These are phyloP conservation scores for Acidiella bohemica DNA, from an alignment of 495 filamentous ascomycete genomes.

Conservation along the genomic window DNA sequence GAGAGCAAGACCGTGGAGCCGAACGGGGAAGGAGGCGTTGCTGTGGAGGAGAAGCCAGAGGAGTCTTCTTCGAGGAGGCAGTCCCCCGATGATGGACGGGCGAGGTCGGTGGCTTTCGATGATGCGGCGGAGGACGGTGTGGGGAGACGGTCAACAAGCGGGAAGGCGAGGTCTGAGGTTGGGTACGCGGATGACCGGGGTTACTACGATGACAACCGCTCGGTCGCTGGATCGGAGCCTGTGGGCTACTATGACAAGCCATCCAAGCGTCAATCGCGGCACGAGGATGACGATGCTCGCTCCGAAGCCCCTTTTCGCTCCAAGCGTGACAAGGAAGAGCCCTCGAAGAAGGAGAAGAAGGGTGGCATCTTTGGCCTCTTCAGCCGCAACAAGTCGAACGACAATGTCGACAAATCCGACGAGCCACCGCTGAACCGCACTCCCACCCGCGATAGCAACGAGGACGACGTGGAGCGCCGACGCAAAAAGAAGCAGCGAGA, in stretches of 20 bases:
- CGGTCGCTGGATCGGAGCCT: conserved; percentile 25
- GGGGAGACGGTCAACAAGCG: no score
- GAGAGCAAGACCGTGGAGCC: no score
- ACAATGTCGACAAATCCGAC: conserved; percentile 15
- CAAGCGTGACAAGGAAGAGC: conserved; percentile 20
- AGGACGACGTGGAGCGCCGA: conserved; percentile 21
- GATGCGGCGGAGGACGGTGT: not conserved
- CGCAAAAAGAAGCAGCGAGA: conserved; percentile 25
- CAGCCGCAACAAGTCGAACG: conserved; percentile 25
- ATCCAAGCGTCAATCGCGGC: conserved; percentile 19
- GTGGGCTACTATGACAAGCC: conserved; percentile 21
- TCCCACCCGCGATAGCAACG: conserved; percentile 13
- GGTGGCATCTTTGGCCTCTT: conserved; percentile 28
- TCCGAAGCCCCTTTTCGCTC: conserved; percentile 24
- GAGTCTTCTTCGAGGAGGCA: no score
- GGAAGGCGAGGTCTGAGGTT: conserved; percentile 8
- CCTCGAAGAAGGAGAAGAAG: conserved; percentile 27
- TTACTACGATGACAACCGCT: conserved; percentile 16
- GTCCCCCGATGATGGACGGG: conserved; percentile 6
- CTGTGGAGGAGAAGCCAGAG: no score
- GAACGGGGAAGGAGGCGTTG: no score
- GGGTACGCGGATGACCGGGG: conserved; percentile 2
- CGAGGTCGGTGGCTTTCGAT: conserved; percentile 6
- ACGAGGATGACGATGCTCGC: conserved; percentile 24
- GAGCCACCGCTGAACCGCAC: conserved; percentile 11